phyloP scores from a whole-genome alignment of 164 flowering plant species.

The Aristolochia fimbriata region DNA sequence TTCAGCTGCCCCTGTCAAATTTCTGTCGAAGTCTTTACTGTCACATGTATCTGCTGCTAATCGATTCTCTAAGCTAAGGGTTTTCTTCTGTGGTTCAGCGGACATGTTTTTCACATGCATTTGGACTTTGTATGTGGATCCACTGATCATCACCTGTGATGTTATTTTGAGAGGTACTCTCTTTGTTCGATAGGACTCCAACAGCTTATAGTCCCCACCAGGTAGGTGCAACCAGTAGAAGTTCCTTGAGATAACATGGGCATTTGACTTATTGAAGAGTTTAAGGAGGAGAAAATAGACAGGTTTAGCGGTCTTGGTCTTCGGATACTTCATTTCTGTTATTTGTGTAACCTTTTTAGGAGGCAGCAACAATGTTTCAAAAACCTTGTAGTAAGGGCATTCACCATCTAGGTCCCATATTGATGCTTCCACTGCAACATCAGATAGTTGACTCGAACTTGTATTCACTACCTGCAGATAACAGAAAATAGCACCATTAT shows the following conservation, averaged over 20 bases:
- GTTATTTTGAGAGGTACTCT: slow-evolving; percentile 61
- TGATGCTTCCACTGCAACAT: slow-evolving; percentile 76
- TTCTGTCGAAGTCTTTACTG: slow-evolving; percentile 22
- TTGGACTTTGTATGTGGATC: slow-evolving; percentile 56
- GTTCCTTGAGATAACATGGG: slow-evolving; percentile 66
- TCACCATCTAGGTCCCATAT: slow-evolving; percentile 91
- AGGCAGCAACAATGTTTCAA: slow-evolving; percentile 47
- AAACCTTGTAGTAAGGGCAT: slow-evolving; percentile 61
- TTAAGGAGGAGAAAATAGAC: slow-evolving; percentile 91
- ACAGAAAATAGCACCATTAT: neutral
- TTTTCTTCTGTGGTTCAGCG: slow-evolving; percentile 26
- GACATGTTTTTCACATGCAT: slow-evolving; percentile 59
- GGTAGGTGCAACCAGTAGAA: slow-evolving; percentile 86
- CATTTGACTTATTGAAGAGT: slow-evolving; percentile 57
- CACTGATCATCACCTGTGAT: slow-evolving; percentile 38
- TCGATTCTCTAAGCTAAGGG: slow-evolving; percentile 24
- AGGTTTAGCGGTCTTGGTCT: slow-evolving; percentile 57
- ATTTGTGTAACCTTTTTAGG: slow-evolving; percentile 48
- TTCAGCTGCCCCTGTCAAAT: slow-evolving; percentile 11
- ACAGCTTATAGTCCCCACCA: slow-evolving; percentile 73
- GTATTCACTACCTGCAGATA: slow-evolving; percentile 75
- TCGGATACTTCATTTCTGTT: slow-evolving; percentile 74
- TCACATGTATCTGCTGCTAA: slow-evolving; percentile 4
- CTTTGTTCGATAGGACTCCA: slow-evolving; percentile 68
- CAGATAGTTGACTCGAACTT: slow-evolving; percentile 44